Conservation (phyloP, 768 basidiomycete species). For the Leccinum uliginosum region DNA sequence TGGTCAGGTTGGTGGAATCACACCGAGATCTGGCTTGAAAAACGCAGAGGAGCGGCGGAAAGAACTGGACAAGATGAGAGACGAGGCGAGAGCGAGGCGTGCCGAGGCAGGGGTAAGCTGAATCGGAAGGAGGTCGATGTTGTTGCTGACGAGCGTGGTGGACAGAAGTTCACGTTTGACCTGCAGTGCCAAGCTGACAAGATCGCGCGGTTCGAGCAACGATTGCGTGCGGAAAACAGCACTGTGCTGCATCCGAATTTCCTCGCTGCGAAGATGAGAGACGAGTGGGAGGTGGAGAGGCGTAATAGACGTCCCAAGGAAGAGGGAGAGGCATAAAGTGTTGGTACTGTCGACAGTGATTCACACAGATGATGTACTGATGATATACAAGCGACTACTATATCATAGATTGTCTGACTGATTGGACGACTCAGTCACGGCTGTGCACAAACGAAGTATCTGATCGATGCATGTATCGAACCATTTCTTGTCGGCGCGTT, state of each 20-base stretch:
- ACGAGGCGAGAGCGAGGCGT: constrained; percentile 60
- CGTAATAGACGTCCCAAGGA: constrained; percentile 27
- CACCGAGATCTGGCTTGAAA: constrained; percentile 43
- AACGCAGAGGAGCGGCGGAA: constrained; percentile 66
- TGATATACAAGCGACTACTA: constrained; percentile 15
- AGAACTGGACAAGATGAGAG: constrained; percentile 65
- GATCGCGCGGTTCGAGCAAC: constrained; percentile 60
- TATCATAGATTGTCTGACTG: constrained; percentile 5
- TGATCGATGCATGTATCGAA: constrained; percentile 63
- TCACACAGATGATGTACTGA: constrained; percentile 13
- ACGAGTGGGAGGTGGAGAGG: constrained; percentile 43
- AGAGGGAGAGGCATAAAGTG: constrained; percentile 34
- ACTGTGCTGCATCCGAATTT: constrained; percentile 59
- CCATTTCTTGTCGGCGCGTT: constrained; percentile 49
- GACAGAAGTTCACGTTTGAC: constrained; percentile 49
- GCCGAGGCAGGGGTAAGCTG: constrained; percentile 49
- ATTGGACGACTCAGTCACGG: constrained; percentile 25
- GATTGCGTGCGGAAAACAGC: constrained; percentile 44
- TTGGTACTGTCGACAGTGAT: constrained; percentile 1
- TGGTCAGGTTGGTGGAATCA: constrained; percentile 38
- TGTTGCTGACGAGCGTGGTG: constrained; percentile 8
- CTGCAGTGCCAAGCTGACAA: constrained; percentile 58
- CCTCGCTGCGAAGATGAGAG: constrained; percentile 54
- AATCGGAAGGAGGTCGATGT: neutral
- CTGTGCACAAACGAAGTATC: constrained; percentile 42